These are phyloP conservation scores for Termitomyces sp. DNA, from an alignment of 768 basidiomycete genomes.

Conservation along the genomic window DNA sequence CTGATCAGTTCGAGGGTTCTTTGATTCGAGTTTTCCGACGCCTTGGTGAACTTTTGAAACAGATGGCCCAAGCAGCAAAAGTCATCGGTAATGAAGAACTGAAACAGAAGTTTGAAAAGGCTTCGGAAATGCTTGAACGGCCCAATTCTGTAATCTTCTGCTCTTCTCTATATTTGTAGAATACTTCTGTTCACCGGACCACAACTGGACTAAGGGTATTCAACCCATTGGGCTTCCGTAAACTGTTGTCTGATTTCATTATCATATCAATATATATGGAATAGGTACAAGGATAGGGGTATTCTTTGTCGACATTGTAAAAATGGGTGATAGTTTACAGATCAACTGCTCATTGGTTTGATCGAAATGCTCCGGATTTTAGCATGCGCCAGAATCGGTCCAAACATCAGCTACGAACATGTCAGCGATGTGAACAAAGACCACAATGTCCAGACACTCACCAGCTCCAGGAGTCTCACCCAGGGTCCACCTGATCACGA, in stretches of 20 bases:
- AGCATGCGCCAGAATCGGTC: constrained; percentile 49
- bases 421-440: constrained; percentile 3
- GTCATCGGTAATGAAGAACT: constrained; percentile 96
- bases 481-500: constrained; percentile 44
- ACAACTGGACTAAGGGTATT: neutral
- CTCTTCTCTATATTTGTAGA: constrained; percentile 75
- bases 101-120: constrained; percentile 89
- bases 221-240: neutral
- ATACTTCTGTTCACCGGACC: neutral
- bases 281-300: constrained; percentile 3
- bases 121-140: constrained; percentile 89
- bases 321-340: too few relatives aligned
- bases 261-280: neutral
- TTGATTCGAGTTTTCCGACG: constrained; percentile 96
- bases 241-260: neutral
- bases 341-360: neutral
- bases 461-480: constrained; percentile 55
- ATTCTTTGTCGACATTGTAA: neutral
- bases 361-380: neutral
- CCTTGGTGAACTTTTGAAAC: constrained; percentile 88
- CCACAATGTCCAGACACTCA: constrained; percentile 22
- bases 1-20: constrained; percentile 95
- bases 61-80: constrained; percentile 94
- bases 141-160: constrained; percentile 94
- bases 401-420: constrained; percentile 47